Evolutionary conservation across 208 protist genomes (phyloP).

Genomic region (Phytomonas francai): DNA sequence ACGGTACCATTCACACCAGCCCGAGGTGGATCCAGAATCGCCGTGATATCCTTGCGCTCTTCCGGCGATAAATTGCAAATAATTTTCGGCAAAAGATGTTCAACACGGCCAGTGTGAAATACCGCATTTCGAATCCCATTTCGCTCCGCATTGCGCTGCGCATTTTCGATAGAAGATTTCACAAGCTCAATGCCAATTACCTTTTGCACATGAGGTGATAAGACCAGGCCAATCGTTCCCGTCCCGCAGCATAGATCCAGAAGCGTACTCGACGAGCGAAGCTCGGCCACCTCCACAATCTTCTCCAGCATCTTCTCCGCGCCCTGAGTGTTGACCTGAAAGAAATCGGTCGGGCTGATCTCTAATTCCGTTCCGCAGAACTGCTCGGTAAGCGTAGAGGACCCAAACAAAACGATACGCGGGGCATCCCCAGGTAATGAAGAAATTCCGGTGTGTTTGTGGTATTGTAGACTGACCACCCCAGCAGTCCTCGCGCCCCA

Average conservation of each 20-base stretch:
- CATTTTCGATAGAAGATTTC: constrained; percentile 81
- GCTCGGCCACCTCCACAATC: constrained; percentile 50
- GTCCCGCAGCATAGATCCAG: constrained; percentile 95
- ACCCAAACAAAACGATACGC: constrained; percentile 58
- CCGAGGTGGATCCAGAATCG: constrained; percentile 88
- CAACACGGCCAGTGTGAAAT: constrained; percentile 90
- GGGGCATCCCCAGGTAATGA: constrained; percentile 45
- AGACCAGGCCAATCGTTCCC: constrained; percentile 91
- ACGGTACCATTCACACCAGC: constrained; percentile 83
- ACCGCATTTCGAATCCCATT: constrained; percentile 85
- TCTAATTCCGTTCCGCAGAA: constrained; percentile 77
- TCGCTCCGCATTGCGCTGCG: constrained; percentile 66
- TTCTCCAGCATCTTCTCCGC: constrained; percentile 82
- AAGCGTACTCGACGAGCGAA: constrained; percentile 49
- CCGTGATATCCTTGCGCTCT: constrained; percentile 64
- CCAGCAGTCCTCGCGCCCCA: constrained; percentile 22
- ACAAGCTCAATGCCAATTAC: constrained; percentile 94
- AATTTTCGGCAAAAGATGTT: constrained; percentile 75
- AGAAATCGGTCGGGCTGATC: constrained; percentile 91
- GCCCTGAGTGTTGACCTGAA: constrained; percentile 93
- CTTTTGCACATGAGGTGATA: constrained; percentile 65
- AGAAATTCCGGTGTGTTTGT: constrained; percentile 66
- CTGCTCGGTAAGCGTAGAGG: constrained; percentile 55
- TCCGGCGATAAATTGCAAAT: constrained; percentile 31
- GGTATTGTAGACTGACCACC: constrained; percentile 69